These are phyloP conservation scores for Penicillium sp. DNA, from an alignment of 2,329 filamentous ascomycete species.

Conservation along the genomic window DNA sequence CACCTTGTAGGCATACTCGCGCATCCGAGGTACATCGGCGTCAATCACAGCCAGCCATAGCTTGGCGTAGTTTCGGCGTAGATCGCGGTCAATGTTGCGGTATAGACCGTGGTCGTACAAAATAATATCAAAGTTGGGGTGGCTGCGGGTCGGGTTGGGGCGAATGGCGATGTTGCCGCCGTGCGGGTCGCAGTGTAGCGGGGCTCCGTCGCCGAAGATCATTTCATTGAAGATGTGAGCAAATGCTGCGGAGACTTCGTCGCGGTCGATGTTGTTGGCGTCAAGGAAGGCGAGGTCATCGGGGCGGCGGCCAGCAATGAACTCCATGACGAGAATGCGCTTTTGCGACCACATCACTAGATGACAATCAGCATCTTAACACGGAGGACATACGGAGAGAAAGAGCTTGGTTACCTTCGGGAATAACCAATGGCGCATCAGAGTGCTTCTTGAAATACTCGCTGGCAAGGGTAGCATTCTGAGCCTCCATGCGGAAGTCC, in stretches of 20 bases:
- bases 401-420: constrained; percentile 54
- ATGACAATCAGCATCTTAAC: constrained; percentile 19
- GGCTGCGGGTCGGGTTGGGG: constrained; percentile 65
- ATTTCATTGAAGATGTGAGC: constrained; percentile 98
- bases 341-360: constrained; percentile 82
- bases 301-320: constrained; percentile 79
- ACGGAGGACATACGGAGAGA: not conserved
- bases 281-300: constrained; percentile 91
- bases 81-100: constrained; percentile 77
- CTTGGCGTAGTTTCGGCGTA: constrained; percentile 89
- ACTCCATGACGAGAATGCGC: constrained; percentile 94
- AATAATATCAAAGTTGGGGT: constrained; percentile 88
- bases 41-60: constrained; percentile 97
- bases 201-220: constrained; percentile 90
- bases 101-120: constrained; percentile 97
- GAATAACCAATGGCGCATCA: constrained; percentile 81
- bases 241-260: constrained; percentile 90
- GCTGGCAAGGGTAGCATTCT: constrained; percentile 78
- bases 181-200: constrained; percentile 94
- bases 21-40: constrained; percentile 82
- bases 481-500: constrained; percentile 82
- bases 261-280: constrained; percentile 81
- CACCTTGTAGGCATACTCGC: constrained; percentile 83
- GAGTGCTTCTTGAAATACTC: constrained; percentile 78
- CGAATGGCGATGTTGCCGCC: constrained; percentile 94